Percentiles rank a stretch among this genome's conserved stretches.
Conservation (phyloP, 495 filamentous ascomycete genomes). For the Gamarada debralockiae region DNA sequence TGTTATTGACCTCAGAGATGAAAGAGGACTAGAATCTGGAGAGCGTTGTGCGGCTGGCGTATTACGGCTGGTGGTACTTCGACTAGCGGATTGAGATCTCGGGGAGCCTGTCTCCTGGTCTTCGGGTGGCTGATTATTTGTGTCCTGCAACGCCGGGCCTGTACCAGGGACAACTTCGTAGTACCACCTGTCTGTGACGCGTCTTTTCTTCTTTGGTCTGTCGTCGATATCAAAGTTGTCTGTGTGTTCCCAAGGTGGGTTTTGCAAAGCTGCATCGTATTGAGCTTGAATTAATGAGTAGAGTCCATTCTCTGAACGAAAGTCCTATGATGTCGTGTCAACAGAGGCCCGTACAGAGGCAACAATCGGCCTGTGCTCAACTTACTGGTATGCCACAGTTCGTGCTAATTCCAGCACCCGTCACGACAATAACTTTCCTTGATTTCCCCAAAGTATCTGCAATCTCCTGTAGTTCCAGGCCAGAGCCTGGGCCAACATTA, state of each 20-base stretch:
- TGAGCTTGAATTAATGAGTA: conserved; percentile 66
- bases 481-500: conserved; percentile 45
- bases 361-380: not conserved
- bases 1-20: not conserved
- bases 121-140: not conserved
- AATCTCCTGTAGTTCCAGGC: conserved; percentile 52
- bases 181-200: conserved; percentile 25
- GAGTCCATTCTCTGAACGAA: conserved; percentile 65
- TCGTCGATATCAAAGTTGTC: conserved; percentile 30
- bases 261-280: conserved; percentile 43
- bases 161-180: conserved; percentile 17
- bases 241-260: conserved; percentile 30
- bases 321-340: conserved; percentile 52
- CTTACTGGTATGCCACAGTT: conserved; percentile 70
- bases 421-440: conserved; percentile 61
- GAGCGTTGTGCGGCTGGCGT: not conserved
- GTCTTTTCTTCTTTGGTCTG: conserved; percentile 41
- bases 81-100: not conserved
- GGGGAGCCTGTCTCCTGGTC: not conserved
- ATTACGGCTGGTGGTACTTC: too few relatives aligned
- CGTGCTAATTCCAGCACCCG: conserved; percentile 69
- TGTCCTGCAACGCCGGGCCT: not conserved
- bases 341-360: conserved; percentile 15
- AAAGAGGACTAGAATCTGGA: not conserved
- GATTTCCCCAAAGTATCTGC: conserved; percentile 57